Evolutionary conservation across 192 early-diverging fungal genomes (phyloP), one percentile per base, ranked within the genome.

Genomic region (Oehlia diaphana): DNA sequence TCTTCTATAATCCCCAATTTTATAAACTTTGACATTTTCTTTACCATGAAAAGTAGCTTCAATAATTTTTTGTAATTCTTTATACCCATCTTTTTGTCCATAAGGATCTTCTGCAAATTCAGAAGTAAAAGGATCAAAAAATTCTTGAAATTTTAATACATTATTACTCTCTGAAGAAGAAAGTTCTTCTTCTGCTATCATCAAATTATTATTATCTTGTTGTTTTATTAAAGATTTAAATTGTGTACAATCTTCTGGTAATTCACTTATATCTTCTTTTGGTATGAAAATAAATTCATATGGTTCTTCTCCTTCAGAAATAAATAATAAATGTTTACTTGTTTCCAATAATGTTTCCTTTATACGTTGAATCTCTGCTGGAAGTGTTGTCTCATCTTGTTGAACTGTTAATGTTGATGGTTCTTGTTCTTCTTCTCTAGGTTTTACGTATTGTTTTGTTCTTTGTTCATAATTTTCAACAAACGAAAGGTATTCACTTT

Each of bases 1-100:
- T 49, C n/a, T 73, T 47, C 71, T 23, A 49, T 72, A 23, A 26
- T 14, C 71, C 0, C 49, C 49, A 44, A 73, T 31, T 53, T 73
- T 73, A 73, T 73, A 73, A 26, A 73, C 21, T 33, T 47, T 44
- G 10, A 73, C 71, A 73, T 73, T 73, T 50, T 73, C 71, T 67
- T 67, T 67, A 26, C 71, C 49, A 13, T 42, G 39, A 73, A 73
- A 73, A 14, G 44, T 50, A n/a, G 42, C 71, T 73, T 42, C 71
- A 44, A 49, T 28, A 53, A 53, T 73, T 49, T 73, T 44, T 73
- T 73, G 44, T 53, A 73, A 44, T 73, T 73, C 49, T 53, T 47
- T 44, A 73, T 73, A 73, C 47, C 49, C 49, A 7, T 53, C 47
- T 73, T 73, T 44, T 73, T 73, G 71, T 5, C 71, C 71, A 28